Conservation (phyloP, 208 protist species). For the Trypanosoma melophagium region DNA sequence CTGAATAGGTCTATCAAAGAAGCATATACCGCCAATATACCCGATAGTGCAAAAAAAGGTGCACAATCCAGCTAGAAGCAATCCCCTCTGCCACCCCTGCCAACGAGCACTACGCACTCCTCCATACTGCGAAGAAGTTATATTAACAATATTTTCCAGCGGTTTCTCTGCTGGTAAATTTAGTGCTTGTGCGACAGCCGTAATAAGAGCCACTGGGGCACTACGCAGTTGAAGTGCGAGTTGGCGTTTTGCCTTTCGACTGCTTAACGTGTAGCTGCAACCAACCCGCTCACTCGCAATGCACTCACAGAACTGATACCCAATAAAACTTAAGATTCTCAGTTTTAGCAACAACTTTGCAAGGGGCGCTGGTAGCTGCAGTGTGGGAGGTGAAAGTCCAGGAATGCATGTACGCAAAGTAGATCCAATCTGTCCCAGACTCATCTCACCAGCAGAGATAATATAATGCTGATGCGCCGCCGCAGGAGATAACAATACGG, state of each 20-base stretch:
- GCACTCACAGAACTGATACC: conserved; percentile 9
- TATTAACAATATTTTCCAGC: not conserved
- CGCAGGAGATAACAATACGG: not conserved
- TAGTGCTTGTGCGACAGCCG: conserved; percentile 5
- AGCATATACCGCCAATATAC: conserved; percentile 6
- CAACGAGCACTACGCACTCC: not conserved
- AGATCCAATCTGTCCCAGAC: conserved; percentile 9
- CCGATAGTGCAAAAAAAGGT: not conserved
- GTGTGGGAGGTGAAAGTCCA: not conserved
- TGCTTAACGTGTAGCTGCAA: conserved; percentile 15
- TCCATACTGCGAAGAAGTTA: no score
- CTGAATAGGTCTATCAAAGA: not conserved
- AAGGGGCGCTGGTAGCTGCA: conserved; percentile 1
- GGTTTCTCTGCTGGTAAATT: conserved; percentile 5
- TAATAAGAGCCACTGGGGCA: not conserved
- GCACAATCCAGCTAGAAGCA: not conserved
- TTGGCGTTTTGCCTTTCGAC: conserved; percentile 12
- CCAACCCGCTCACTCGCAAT: not conserved
- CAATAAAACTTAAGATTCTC: not conserved
- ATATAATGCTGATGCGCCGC: conserved; percentile 23
- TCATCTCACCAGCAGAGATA: conserved; percentile 24
- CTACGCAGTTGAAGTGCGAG: conserved; percentile 11
- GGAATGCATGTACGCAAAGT: conserved; percentile 2
- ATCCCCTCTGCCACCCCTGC: not conserved
- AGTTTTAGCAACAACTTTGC: not conserved